Base-by-base conservation (phyloP, 2,329 filamentous ascomycete species). In the Epichloe amarillans region DNA sequence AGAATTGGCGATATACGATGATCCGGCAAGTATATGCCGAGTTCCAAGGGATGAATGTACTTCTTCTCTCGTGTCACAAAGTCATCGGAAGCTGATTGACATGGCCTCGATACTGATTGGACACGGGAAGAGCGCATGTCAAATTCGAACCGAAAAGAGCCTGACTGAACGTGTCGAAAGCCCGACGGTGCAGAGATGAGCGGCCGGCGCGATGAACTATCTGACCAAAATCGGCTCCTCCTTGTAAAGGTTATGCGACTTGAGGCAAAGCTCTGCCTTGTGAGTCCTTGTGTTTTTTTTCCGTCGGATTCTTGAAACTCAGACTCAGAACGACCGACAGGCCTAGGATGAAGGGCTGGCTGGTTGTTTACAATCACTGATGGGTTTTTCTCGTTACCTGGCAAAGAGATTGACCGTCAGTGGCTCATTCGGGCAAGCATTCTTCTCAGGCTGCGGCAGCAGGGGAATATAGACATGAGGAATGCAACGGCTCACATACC, bases 111-210 rank as follows among this genome's bases (percentile, higher is more conserved):
- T 15, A 21, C 8, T 46, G 50, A 49, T 11, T 54, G 55, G 23
- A 42, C 51, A 38, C 46, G 43, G n/a, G 49, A 38, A 4, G 48
- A 30, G n/a, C 43, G 45, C n/a, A 43, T 43, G 3, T 46, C 53
- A 30, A 45, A 26, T 23, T 65, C 62, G 48, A 69, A 65, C 46
- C 70, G 67, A 51, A 67, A 67, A n/a, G 71, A 66, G 45, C 68
- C 69, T 17, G 73, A 75, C 50, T 74, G 66, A 46, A 83, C 57
- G 65, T 83, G 80, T 45, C 74, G 75, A 58, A 83, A 83, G 61
- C 83, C 70, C 46, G 73, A 73, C 3, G 80, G 80, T 19, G 69
- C 69, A 41, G 79, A 81, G 58, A 83, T 83, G 53, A 69, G 69
- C 61, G 74, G 74, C 63, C 75, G 69, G 64, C 72, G 76, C 60